Base-by-base conservation (phyloP, 768 basidiomycete genomes). In the Leccinum obscurum region DNA sequence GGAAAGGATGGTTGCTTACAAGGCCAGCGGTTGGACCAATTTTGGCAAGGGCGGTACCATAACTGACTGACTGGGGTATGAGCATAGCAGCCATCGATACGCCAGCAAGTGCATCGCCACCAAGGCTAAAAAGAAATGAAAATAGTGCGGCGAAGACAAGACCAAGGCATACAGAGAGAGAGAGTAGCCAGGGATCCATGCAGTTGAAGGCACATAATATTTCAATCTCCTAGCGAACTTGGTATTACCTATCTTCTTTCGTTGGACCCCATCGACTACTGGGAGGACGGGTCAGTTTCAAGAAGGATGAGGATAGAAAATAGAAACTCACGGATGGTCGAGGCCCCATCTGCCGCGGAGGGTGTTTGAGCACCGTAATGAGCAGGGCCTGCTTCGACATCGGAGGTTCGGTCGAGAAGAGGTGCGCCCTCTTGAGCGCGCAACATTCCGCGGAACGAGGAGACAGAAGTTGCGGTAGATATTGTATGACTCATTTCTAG, bases 21-120 rank as follows among this genome's bases (percentile, higher is more conserved):
- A 98, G 77, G 54, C 95, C 95, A 49, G 92, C 84, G 3, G 92
- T 83, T 13, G 95, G 94, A 62, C 85, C 90, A 44, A 97, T 77
- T 64, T 91, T 86, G 17, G 95, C 93, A 11, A 98, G 78, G 0
- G 93, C 90, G 3, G 90, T 86, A 8, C 93, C 95, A 69, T 98
- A 97, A 72, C 91, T 93, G 71, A 97, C 90, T 1, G 92, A 91
- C 72, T 92, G 88, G 6, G 92, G 90, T 68, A 92, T 89, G 49
- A 92, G 80, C 82, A 92, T 89, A 54, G 85, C 87, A 20, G 90
- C 89, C 9, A 97, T 86, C 0, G 94, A 94, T 30, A 94, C 68
- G 17, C 95, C 95, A 28, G 92, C 92, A 0, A 93, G 78, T n/a
- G 92, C 66, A 72, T 95, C 93, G 20, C 86, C 86, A 10, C 81